Evolutionary conservation across 225 moss, liverwort and hornwort genomes (phyloP).

Genomic region (Polytrichum formosum): DNA sequence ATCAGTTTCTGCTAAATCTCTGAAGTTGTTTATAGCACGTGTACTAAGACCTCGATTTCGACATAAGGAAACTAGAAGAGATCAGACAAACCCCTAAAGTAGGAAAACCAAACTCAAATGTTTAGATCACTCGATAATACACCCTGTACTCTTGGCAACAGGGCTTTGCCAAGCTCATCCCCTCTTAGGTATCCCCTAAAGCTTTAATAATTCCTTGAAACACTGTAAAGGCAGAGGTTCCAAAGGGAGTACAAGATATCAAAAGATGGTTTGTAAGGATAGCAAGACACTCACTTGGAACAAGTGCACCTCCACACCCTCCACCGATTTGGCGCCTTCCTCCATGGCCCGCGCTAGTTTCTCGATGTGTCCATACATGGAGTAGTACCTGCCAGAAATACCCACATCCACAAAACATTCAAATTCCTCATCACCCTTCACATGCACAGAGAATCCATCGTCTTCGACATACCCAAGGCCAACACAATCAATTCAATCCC

Average conservation of each 20-base stretch:
- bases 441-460: not conserved
- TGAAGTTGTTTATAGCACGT: too few species aligned
- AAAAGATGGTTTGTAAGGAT: not conserved
- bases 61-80: too few species aligned
- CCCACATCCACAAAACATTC: not conserved
- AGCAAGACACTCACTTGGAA: constrained; percentile 23
- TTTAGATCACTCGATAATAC: too few species aligned
- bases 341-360: constrained; percentile 33
- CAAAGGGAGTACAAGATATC: not conserved
- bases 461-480: not conserved
- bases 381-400: constrained; percentile 39
- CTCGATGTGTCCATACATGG: constrained; percentile 43
- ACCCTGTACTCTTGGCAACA: too few species aligned
- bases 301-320: constrained; percentile 38
- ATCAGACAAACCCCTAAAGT: too few species aligned
- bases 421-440: not conserved
- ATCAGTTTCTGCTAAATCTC: too few species aligned
- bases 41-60: too few species aligned
- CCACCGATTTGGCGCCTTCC: constrained; percentile 43
- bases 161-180: too few species aligned
- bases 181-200: too few species aligned
- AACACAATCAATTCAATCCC: not conserved
- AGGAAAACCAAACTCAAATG: too few species aligned
- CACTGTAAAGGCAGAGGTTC: not conserved
- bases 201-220: too few species aligned